These are phyloP conservation scores for Suillus americanus DNA, from an alignment of 768 basidiomycete genomes.

Conservation along the genomic window DNA sequence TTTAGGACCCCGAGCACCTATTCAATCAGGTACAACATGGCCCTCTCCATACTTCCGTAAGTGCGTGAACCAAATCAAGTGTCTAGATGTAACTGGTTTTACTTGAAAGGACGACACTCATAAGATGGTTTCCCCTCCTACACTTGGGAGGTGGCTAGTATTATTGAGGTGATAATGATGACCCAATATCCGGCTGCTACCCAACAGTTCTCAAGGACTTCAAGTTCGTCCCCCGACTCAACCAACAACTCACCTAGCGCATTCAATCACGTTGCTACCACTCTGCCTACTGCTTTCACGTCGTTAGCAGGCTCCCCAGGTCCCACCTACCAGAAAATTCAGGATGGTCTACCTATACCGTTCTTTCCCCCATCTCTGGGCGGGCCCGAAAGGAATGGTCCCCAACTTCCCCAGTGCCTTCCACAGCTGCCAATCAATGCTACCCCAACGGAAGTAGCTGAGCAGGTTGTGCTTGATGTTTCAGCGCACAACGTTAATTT, in stretches of 20 bases:
- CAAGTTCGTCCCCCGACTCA: neutral
- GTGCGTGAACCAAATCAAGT: neutral
- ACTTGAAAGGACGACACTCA: neutral
- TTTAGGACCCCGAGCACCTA: too few relatives aligned
- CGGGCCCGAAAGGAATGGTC: conserved; percentile 22
- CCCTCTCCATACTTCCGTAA: too few relatives aligned
- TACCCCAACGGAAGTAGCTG: conserved; percentile 20
- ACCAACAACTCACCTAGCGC: conserved; percentile 9
- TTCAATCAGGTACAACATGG: too few relatives aligned
- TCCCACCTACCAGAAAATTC: neutral
- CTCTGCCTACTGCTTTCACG: conserved; percentile 11
- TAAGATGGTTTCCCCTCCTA: neutral
- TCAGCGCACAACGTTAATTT: neutral
- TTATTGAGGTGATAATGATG: neutral
- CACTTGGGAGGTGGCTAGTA: neutral
- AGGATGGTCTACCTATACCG: conserved; percentile 12
- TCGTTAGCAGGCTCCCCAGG: conserved; percentile 4
- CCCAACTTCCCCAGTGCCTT: conserved; percentile 16
- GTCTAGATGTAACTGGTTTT: neutral
- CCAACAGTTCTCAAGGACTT: neutral
- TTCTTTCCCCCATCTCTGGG: conserved; percentile 21
- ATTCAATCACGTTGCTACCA: neutral
- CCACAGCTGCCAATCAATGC: conserved; percentile 25
- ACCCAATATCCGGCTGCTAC: neutral
- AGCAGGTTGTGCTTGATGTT: conserved; percentile 17